A percentile compares a stretch with the other conserved stretches of the same genome.
These are phyloP conservation scores for Plasmodium blacklocki DNA, from an alignment of 169 alveolate genomes.

Conservation along the genomic window DNA sequence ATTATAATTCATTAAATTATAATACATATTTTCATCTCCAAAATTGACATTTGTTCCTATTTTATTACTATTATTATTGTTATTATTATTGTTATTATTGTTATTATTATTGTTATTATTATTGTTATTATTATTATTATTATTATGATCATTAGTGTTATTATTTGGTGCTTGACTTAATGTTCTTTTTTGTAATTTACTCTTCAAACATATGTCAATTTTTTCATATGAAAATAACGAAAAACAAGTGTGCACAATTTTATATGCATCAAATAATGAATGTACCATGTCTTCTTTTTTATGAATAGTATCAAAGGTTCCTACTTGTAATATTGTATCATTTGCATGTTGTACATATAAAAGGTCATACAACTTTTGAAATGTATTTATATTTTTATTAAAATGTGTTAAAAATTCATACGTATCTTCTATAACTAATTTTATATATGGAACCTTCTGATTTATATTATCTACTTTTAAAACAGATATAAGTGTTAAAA, in stretches of 20 bases:
- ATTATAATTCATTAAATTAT: constrained; percentile 4
- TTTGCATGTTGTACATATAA: background rate
- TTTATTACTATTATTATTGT: background rate
- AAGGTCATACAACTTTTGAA: constrained; percentile 13
- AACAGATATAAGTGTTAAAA: constrained; percentile 24
- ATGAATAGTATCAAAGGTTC: too few species aligned
- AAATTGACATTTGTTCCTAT: background rate
- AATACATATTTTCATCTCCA: background rate
- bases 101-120: background rate
- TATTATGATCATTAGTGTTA: background rate
- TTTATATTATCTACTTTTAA: constrained; percentile 10
- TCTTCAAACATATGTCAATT: background rate
- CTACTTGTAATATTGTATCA: background rate
- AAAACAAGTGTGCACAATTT: constrained; percentile 19
- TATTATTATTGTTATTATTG: background rate
- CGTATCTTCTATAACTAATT: constrained; percentile 6
- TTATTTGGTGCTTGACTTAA: background rate
- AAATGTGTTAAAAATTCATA: constrained; percentile 5
- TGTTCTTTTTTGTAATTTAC: too few species aligned
- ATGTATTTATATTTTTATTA: background rate
- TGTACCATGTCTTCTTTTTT: background rate
- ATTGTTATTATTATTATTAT: background rate
- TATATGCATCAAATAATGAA: constrained; percentile 18
- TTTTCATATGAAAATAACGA: constrained; percentile 11
- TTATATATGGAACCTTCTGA: constrained; percentile 2